phyloP scores from a whole-genome alignment of 1,284 basidiomycete species.

The Marasmius fiardii region DNA sequence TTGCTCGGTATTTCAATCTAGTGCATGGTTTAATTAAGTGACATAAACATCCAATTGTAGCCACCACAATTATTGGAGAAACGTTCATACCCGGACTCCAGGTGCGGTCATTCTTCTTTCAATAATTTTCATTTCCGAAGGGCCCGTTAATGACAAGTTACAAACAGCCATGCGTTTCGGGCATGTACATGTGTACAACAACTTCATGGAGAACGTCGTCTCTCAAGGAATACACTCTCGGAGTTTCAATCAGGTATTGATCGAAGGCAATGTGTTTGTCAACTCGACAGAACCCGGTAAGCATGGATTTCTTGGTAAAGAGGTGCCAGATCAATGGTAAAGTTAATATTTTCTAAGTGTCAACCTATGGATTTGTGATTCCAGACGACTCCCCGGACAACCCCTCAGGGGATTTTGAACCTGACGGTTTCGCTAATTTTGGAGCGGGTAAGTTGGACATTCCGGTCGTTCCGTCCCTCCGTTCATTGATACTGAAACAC shows the following conservation, averaged over 20 bases:
- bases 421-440: conserved; percentile 22
- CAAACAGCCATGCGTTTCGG: conserved; percentile 20
- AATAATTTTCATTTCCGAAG: no score
- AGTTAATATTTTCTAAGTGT: conserved; percentile 12
- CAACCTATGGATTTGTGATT: conserved; percentile 23
- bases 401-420: conserved; percentile 20
- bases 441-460: conserved; percentile 17
- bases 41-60: conserved; percentile 2
- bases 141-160: no score
- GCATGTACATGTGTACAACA: conserved; percentile 22
- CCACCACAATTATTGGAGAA: conserved; percentile 22
- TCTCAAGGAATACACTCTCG: conserved; percentile 23
- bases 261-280: conserved; percentile 23
- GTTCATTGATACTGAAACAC: neutral
- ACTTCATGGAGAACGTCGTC: conserved; percentile 20
- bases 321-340: neutral
- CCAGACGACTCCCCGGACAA: conserved; percentile 22
- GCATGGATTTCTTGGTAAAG: neutral
- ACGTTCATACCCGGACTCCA: conserved; percentile 22
- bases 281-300: conserved; percentile 21
- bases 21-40: neutral
- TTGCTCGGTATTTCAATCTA: neutral
- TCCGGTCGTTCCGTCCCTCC: neutral
- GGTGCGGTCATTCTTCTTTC: conserved; percentile 11
- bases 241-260: conserved; percentile 19